Base-by-base conservation (phyloP, 371 early-diverging fungal genomes). In the Chytridium lagenaria region DNA sequence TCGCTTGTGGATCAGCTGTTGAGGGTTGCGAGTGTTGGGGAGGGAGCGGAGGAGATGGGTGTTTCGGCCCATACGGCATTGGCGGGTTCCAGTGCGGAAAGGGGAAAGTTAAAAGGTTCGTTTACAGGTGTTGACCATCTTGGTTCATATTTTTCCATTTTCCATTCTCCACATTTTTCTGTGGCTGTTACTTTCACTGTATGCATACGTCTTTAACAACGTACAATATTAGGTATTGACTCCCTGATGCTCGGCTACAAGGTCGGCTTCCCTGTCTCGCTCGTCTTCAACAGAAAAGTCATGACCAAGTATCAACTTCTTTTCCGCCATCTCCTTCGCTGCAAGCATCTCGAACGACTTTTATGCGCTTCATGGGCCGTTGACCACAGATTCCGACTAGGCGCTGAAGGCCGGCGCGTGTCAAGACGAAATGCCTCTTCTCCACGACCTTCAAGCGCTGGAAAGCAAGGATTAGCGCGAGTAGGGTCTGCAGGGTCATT, bases 241-340 rank as follows among this genome's bases (percentile, higher is more conserved):
- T 90, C 92, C 0, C 78, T 98, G 39, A 87, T 87, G 0, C 79
- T 98, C 22, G 88, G 90, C 51, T 92, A 93, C 78, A 85, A 85
- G 7, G 91, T 93, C 1, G 84, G 87, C 1, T 98, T 97, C 72
- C 98, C 98, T 1, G 80, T 92, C 0, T 93, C 96, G 1, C 82
- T 98, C 5, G 91, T 97, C 1, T 88, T 98, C 50, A 92, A 92
- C 40, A 88, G 88, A 67, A 90, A 90, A 55, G 88, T 93, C 1
- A 77, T 95, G 61, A 89, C 90, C 7, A 95, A 95, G 78, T 98
- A 98, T 78, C 95, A 94, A 75, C 83, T 95, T 1, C 77, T 98
- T 36, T 95, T 95, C 80, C 90, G 98, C 16, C 93, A 94, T 78
- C 81, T 98, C 19, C 79, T 98, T 37, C 86, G 89, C 50, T 85